These are phyloP conservation scores for Cadophora luteo-olivacea DNA, from an alignment of 2,329 filamentous ascomycete species.

Conservation along the genomic window DNA sequence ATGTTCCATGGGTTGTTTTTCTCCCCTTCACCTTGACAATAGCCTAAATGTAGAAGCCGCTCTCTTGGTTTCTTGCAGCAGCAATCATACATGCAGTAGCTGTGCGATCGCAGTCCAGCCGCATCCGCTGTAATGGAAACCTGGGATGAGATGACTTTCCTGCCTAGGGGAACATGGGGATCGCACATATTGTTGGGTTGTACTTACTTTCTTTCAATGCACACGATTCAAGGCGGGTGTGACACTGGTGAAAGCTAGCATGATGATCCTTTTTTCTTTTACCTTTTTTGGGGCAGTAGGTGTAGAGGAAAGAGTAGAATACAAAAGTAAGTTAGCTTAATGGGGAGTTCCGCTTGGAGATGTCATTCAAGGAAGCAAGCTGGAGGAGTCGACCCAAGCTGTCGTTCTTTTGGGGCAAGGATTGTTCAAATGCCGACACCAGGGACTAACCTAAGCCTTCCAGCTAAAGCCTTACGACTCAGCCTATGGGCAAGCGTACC, in stretches of 20 bases:
- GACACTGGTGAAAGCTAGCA: too few relatives aligned
- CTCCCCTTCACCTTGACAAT: neutral
- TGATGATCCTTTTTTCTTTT: too few relatives aligned
- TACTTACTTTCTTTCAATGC: neutral
- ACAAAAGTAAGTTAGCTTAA: neutral
- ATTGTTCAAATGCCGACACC: constrained; percentile 7
- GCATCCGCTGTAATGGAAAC: neutral
- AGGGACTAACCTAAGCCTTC: neutral
- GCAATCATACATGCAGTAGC: constrained; percentile 10
- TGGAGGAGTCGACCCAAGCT: neutral
- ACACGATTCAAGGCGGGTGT: too few relatives aligned
- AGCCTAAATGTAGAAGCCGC: neutral
- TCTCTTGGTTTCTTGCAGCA: neutral
- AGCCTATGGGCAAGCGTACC: neutral
- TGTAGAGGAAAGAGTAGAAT: too few relatives aligned
- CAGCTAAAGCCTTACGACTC: neutral
- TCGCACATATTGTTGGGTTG: neutral
- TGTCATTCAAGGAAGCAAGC: neutral
- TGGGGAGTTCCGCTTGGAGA: neutral
- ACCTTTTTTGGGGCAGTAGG: too few relatives aligned
- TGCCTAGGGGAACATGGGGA: neutral
- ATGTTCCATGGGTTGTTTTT: neutral
- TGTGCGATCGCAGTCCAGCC: neutral
- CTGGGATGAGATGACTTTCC: neutral
- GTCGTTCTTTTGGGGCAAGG: neutral